Evolutionary conservation across 176 grass and related monocot species (phyloP), one percentile per base, ranked within the genome.

Genomic region (Phyllostachys edulis): DNA sequence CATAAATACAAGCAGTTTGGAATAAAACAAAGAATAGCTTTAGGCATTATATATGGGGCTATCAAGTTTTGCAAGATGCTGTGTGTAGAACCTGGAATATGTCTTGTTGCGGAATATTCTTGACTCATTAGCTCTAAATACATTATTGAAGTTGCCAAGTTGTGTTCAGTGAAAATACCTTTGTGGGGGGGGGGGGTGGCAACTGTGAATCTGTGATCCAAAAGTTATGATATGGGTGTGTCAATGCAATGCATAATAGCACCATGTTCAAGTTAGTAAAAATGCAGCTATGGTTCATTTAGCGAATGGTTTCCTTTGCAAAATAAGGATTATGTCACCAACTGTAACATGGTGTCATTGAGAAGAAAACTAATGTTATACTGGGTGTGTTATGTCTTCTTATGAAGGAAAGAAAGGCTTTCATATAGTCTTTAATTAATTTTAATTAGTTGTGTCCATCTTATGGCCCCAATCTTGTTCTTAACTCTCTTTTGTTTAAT

Each of bases 21-120:
- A 69, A 56, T 47, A 73, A 45, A 80, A 67, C 68, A 75, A 75
- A 66, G 16, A 47, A 81, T 36, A 57, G 4, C 20, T 59, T 85
- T 67, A 73, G 24, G 37, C 4, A 14, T 10, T 42, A n/a, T 56
- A 32, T 75, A 21, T 20, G 12, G 44, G 47, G 27, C 68, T 65
- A 81, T 67, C 60, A 81, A 17, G 10, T 81, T 71, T 57, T 67
- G 39, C 69, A 36, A 87, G 38, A 81, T 81, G 69, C 69, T 67
- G 45, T 45, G 4, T 36, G 11, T 34, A 42, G 3, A 73, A 57
- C 69, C 36, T 87, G 70, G 85, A 75, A 81, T 80, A 18, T 16
- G 47, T 38, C 27, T 14, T 20, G 20, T 65, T 39, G 1, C 27
- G 5, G 27, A 87, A 75, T 60, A 39, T 39, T 46, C 63, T 75